A percentile compares a stretch with the other conserved stretches of the same genome.
Evolutionary conservation across 1,284 basidiomycete genomes (phyloP).

Genomic region (Irpex rosettiformis): DNA sequence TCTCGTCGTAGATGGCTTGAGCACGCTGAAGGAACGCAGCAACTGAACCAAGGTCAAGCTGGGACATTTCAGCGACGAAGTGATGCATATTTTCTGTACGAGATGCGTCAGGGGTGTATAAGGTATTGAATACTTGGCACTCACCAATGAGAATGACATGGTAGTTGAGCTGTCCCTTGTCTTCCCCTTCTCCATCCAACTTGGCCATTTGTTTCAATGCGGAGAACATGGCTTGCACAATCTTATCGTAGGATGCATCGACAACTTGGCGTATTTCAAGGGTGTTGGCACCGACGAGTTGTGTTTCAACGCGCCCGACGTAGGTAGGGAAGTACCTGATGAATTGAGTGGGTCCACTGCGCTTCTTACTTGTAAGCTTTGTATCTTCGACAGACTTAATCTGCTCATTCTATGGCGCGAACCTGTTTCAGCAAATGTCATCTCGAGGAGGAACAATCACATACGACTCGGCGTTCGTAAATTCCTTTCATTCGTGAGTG

Average conservation of each 20-base stretch:
- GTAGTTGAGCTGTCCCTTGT: constrained; percentile 96
- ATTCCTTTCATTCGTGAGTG: constrained; percentile 69
- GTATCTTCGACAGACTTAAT: constrained; percentile 89
- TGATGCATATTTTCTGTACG: constrained; percentile 91
- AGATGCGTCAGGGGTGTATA: background rate
- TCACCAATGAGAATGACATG: constrained; percentile 92
- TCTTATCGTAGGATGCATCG: constrained; percentile 83
- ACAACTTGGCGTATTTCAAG: constrained; percentile 79
- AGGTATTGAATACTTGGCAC: constrained; percentile 25
- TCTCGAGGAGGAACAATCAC: constrained; percentile 27
- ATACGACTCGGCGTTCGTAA: constrained; percentile 78
- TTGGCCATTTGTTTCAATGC: constrained; percentile 94
- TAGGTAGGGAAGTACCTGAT: constrained; percentile 92
- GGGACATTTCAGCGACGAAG: constrained; percentile 80
- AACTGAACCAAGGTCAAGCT: constrained; percentile 68
- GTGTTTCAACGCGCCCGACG: constrained; percentile 80
- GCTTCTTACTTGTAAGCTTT: constrained; percentile 88
- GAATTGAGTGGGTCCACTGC: constrained; percentile 91
- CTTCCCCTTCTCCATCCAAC: constrained; percentile 85
- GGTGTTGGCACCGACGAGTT: constrained; percentile 76
- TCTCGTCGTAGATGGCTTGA: constrained; percentile 85
- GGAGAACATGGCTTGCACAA: constrained; percentile 89
- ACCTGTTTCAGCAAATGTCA: background rate
- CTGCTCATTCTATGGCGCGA: constrained; percentile 67
- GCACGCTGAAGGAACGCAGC: constrained; percentile 70